These are phyloP conservation scores for Saccharomyces hybrid DNA, from an alignment of 1,139 yeast species.

Conservation along the genomic window DNA sequence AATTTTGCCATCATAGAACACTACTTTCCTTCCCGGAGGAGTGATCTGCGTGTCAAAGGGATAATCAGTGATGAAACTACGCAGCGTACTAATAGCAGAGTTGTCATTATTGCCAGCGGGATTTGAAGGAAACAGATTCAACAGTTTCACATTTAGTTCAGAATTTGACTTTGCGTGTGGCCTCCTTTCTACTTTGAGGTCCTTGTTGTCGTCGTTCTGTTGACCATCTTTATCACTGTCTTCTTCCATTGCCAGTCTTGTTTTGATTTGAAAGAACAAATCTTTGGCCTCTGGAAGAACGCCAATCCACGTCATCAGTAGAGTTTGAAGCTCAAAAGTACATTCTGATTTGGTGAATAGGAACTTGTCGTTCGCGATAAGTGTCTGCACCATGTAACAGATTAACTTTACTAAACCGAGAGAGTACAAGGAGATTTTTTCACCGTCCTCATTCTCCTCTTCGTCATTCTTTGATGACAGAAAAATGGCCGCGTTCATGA, in stretches of 20 bases:
- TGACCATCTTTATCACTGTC: slow-evolving; percentile 1
- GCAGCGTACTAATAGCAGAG: slow-evolving; percentile 22
- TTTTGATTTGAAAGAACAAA: slow-evolving; percentile 32
- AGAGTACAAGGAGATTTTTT: slow-evolving; percentile 37
- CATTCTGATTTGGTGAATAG: slow-evolving; percentile 42
- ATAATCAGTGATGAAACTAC: slow-evolving; percentile 20
- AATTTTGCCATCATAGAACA: slow-evolving; percentile 21
- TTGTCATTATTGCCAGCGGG: slow-evolving; percentile 14
- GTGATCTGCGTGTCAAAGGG: slow-evolving; percentile 20
- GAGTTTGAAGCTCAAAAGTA: slow-evolving; percentile 48
- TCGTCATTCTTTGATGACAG: slow-evolving; percentile 33
- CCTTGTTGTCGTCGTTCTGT: slow-evolving; percentile 2
- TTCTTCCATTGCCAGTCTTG: slow-evolving; percentile 9
- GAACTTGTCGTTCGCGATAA: slow-evolving; percentile 41
- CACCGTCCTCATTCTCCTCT: slow-evolving; percentile 31
- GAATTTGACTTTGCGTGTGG: slow-evolving; percentile 5
- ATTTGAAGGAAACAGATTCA: slow-evolving; percentile 20
- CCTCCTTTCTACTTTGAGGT: not conserved
- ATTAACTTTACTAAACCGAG: slow-evolving; percentile 46
- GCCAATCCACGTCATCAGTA: slow-evolving; percentile 58
- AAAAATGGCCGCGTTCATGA: slow-evolving; percentile 47
- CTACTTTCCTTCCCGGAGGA: slow-evolving; percentile 20
- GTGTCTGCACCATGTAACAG: slow-evolving; percentile 53
- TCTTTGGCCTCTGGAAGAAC: slow-evolving; percentile 41
- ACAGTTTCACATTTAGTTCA: slow-evolving; percentile 17